Conservation (phyloP, 2,329 filamentous ascomycete species). For the Rosellinia necatrix region DNA sequence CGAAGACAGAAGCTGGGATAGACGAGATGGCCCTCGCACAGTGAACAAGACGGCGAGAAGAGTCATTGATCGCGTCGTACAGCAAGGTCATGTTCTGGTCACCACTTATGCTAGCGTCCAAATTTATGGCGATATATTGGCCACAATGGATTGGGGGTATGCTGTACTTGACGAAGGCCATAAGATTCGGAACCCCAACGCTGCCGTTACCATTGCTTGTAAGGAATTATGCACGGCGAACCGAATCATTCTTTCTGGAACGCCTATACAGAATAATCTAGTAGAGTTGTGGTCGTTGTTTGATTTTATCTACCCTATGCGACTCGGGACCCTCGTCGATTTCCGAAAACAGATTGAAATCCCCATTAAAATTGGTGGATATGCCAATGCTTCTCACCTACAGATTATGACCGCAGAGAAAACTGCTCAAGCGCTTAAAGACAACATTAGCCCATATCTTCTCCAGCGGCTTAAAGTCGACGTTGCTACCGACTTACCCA, state of each 20-base stretch:
- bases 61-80: constrained; percentile 80
- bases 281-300: constrained; percentile 61
- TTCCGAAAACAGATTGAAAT: constrained; percentile 93
- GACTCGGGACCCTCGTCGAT: constrained; percentile 85
- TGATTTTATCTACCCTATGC: constrained; percentile 97
- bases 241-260: constrained; percentile 90
- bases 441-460: constrained; percentile 90
- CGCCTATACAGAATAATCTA: constrained; percentile 57
- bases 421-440: constrained; percentile 91
- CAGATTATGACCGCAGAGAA: constrained; percentile 94
- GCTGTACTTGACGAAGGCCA: constrained; percentile 96
- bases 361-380: constrained; percentile 90
- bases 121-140: constrained; percentile 81
- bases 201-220: constrained; percentile 90
- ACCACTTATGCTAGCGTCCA: constrained; percentile 97
- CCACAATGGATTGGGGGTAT: constrained; percentile 87
- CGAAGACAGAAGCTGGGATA: constrained; percentile 58
- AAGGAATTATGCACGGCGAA: constrained; percentile 92
- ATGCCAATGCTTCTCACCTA: constrained; percentile 91
- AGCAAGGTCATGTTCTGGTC: constrained; percentile 88
- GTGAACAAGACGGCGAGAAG: constrained; percentile 72
- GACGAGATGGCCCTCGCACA: constrained; percentile 53
- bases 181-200: constrained; percentile 96
- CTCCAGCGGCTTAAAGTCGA: constrained; percentile 92
- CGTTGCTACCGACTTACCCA: constrained; percentile 88